These are phyloP conservation scores for Hibiscus trionum DNA, from an alignment of 345 rosid species.

Conservation along the genomic window DNA sequence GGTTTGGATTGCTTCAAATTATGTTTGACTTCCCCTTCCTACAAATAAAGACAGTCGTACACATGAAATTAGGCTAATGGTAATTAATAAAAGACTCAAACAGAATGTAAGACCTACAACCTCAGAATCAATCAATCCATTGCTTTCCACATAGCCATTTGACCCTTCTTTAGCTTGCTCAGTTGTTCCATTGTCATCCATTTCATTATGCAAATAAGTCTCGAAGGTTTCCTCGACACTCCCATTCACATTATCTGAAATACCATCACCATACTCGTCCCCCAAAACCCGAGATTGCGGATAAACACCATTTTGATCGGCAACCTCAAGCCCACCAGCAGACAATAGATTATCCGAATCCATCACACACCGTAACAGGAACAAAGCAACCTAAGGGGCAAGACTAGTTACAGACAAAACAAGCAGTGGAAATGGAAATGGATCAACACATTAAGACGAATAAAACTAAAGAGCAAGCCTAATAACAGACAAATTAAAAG, in stretches of 20 bases:
- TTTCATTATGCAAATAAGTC: constrained; percentile 21
- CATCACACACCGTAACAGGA: constrained; percentile 39
- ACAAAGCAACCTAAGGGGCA: not conserved
- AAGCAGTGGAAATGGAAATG: not conserved
- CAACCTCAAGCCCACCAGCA: constrained; percentile 35
- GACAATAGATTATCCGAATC: constrained; percentile 34
- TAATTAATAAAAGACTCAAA: not conserved
- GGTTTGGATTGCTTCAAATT: constrained; percentile 27
- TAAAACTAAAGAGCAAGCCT: not conserved
- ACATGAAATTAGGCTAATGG: not conserved
- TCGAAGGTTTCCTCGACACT: constrained; percentile 19
- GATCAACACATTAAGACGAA: constrained; percentile 24
- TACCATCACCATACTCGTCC: constrained; percentile 21
- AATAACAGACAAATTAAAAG: not conserved
- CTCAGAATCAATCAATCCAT: constrained; percentile 33
- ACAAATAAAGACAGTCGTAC: not conserved
- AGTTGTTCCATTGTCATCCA: constrained; percentile 28
- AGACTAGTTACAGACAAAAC: not conserved
- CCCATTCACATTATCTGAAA: constrained; percentile 20
- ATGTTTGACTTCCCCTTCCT: constrained; percentile 41
- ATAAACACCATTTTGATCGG: constrained; percentile 46
- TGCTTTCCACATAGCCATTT: constrained; percentile 19
- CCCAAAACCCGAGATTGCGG: constrained; percentile 22
- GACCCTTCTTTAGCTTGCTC: constrained; percentile 23
- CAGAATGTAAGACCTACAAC: constrained; percentile 21